Percentiles rank a stretch among this genome's conserved stretches.
Conservation (phyloP, 73 alveolate genomes). For the Effrenium voratum region DNA sequence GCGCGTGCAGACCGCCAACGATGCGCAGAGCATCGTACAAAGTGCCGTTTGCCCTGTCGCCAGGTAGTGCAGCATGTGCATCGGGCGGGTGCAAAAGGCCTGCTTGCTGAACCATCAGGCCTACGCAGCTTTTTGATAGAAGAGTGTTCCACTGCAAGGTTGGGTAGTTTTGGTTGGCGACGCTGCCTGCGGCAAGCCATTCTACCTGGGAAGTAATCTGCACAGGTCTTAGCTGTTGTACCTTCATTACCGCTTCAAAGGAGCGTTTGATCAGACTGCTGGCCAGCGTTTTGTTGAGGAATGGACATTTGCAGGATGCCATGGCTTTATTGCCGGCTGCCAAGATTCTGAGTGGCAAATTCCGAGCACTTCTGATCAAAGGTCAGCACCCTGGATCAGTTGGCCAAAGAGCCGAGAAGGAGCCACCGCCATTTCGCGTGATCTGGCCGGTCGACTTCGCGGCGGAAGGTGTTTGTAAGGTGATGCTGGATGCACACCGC, state of each 20-base stretch:
- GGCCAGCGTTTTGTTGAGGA: background rate
- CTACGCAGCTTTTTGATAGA: background rate
- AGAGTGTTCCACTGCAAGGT: background rate
- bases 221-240: background rate
- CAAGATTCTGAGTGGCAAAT: background rate
- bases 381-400: conserved; percentile 69
- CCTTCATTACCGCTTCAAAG: background rate
- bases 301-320: conserved; percentile 78
- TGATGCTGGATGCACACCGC: too few relatives aligned
- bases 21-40: too few relatives aligned
- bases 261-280: background rate
- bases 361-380: background rate
- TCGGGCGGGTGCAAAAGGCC: conserved; percentile 31
- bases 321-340: conserved; percentile 27
- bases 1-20: too few relatives aligned
- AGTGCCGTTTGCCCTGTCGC: too few relatives aligned
- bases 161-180: conserved; percentile 87
- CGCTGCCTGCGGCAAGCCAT: conserved; percentile 93
- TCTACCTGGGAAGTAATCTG: conserved; percentile 76
- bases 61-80: conserved; percentile 60
- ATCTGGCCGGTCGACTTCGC: too few relatives aligned
- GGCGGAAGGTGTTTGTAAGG: too few relatives aligned
- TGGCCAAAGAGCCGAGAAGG: background rate
- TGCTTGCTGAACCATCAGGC: background rate
- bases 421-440: too few relatives aligned